phyloP scores from a whole-genome alignment of 179 eudicot species.

The Sideroxylon spinosum region DNA sequence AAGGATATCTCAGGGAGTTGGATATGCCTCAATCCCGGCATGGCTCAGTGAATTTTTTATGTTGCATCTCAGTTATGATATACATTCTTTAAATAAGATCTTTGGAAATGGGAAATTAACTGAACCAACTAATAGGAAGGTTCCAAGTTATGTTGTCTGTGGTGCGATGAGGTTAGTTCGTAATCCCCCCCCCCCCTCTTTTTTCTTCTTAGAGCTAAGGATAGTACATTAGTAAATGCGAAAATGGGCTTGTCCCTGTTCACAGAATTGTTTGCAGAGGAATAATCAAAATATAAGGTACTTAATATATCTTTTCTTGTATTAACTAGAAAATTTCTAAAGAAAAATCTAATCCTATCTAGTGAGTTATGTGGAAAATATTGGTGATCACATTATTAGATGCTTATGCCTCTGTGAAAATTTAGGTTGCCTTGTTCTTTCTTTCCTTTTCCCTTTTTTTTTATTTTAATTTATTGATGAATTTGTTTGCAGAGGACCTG shows the following conservation, averaged over 20 bases:
- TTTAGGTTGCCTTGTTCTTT: not conserved
- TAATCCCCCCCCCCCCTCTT: too few species aligned
- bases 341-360: not conserved
- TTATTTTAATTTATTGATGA: not conserved
- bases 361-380: not conserved
- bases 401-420: not conserved
- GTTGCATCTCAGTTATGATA: not conserved
- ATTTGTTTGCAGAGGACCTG: conserved; percentile 53
- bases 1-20: not conserved
- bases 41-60: not conserved
- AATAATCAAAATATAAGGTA: not conserved
- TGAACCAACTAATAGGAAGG: too few species aligned
- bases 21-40: not conserved
- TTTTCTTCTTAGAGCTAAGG: too few species aligned
- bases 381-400: not conserved
- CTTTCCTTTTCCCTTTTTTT: not conserved
- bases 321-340: not conserved
- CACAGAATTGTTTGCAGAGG: not conserved
- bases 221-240: too few species aligned
- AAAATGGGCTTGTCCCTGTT: too few species aligned
- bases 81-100: too few species aligned
- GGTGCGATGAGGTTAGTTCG: too few species aligned
- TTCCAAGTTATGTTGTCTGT: too few species aligned
- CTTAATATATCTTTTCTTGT: not conserved
- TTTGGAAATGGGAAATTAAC: too few species aligned